A percentile compares a stretch with the other conserved stretches of the same genome.
Conservation (phyloP, 1,139 yeast genomes). For the Kodamaea suecica region DNA sequence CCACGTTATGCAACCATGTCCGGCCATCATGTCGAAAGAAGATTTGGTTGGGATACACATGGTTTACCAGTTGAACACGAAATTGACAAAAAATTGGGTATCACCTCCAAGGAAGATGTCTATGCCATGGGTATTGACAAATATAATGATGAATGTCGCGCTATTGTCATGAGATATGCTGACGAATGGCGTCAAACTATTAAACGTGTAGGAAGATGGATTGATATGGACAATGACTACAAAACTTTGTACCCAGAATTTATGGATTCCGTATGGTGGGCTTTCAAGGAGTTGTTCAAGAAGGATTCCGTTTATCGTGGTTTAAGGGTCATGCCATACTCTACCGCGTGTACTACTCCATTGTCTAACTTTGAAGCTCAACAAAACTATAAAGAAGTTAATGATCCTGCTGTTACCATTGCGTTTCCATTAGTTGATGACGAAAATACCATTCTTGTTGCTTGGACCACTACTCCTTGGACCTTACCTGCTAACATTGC, state of each 20-base stretch:
- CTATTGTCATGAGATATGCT: constrained; percentile 96
- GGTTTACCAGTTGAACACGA: constrained; percentile 98
- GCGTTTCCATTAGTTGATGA: constrained; percentile 82
- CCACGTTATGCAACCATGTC: constrained; percentile 98
- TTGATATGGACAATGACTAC: constrained; percentile 97
- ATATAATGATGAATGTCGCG: constrained; percentile 90
- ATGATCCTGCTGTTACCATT: constrained; percentile 93
- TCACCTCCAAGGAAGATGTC: constrained; percentile 91
- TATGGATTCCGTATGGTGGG: constrained; percentile 99
- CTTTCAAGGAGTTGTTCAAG: constrained; percentile 79
- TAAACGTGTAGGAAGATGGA: constrained; percentile 97
- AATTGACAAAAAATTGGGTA: constrained; percentile 94
- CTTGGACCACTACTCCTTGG: constrained; percentile 99
- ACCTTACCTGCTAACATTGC: constrained; percentile 94
- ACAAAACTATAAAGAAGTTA: constrained; percentile 94
- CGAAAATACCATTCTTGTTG: constrained; percentile 78
- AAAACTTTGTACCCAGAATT: constrained; percentile 92
- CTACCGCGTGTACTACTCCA: constrained; percentile 96
- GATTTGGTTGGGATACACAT: constrained; percentile 99
- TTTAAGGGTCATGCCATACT: constrained; percentile 96
- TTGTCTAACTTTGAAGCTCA: constrained; percentile 97
- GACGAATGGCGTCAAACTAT: constrained; percentile 91
- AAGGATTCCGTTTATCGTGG: constrained; percentile 92
- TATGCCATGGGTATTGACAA: constrained; percentile 90
- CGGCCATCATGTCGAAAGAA: constrained; percentile 92